These are phyloP conservation scores for Baorangia bicolor DNA, from an alignment of 768 basidiomycete genomes.

Conservation along the genomic window DNA sequence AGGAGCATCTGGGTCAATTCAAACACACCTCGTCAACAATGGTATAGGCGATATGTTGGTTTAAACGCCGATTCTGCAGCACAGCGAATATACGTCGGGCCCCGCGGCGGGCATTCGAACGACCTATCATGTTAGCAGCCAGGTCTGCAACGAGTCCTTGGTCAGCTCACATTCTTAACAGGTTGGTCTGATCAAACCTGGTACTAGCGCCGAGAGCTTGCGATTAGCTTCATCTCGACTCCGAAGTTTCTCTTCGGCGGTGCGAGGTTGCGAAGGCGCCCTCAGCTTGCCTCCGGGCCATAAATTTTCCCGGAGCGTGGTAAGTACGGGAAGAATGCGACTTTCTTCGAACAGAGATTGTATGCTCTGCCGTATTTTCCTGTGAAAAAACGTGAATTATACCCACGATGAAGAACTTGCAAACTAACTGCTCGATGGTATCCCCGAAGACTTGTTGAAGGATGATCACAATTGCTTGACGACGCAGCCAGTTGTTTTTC, in stretches of 20 bases:
- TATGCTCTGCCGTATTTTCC: slow-evolving; percentile 84
- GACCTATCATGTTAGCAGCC: slow-evolving; percentile 97
- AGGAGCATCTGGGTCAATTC: background rate
- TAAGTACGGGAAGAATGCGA: slow-evolving; percentile 66
- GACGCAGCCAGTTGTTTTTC: slow-evolving; percentile 93
- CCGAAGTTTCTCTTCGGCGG: slow-evolving; percentile 72
- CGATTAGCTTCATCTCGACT: slow-evolving; percentile 87
- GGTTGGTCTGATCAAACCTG: slow-evolving; percentile 51
- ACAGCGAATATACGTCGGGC: slow-evolving; percentile 92
- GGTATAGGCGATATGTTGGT: slow-evolving; percentile 88
- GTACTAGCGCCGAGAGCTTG: slow-evolving; percentile 87
- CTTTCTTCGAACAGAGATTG: slow-evolving; percentile 63
- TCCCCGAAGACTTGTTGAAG: slow-evolving; percentile 94
- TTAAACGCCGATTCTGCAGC: slow-evolving; percentile 89
- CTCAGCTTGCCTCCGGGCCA: slow-evolving; percentile 87
- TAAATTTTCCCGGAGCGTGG: slow-evolving; percentile 65
- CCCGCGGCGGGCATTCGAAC: slow-evolving; percentile 90
- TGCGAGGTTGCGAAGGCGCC: slow-evolving; percentile 60
- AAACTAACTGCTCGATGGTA: slow-evolving; percentile 86
- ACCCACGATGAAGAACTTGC: background rate
- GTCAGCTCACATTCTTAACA: background rate
- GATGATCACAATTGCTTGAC: slow-evolving; percentile 95
- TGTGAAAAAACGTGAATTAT: slow-evolving; percentile 31
- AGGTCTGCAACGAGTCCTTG: slow-evolving; percentile 54
- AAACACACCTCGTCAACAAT: slow-evolving; percentile 81